phyloP scores from a whole-genome alignment of 176 grass and related monocot genomes.

The Musa schizocarpa region DNA sequence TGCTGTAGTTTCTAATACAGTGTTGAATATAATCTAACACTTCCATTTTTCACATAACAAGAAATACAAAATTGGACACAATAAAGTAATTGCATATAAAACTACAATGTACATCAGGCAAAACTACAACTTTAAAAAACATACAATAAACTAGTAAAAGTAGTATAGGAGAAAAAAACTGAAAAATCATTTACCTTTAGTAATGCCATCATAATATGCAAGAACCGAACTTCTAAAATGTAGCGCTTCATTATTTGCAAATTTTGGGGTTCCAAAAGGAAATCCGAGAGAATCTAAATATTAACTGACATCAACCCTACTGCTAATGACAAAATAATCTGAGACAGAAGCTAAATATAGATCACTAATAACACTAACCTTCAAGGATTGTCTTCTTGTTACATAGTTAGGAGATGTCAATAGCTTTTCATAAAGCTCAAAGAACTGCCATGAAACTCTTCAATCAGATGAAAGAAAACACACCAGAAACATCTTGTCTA shows the following conservation, averaged over 20 bases:
- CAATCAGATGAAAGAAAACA: neutral
- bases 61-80: no score
- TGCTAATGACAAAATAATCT: neutral
- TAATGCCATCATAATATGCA: slow-evolving; percentile 66
- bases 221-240: slow-evolving; percentile 77
- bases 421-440: slow-evolving; percentile 81
- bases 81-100: no score
- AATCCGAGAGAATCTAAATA: slow-evolving; percentile 90
- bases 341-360: slow-evolving; percentile 2
- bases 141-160: neutral
- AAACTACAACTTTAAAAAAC: neutral
- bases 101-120: no score
- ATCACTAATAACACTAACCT: slow-evolving; percentile 44
- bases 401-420: slow-evolving; percentile 89
- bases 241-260: slow-evolving; percentile 94
- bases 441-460: slow-evolving; percentile 61
- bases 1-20: no score
- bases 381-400: slow-evolving; percentile 91
- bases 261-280: slow-evolving; percentile 84
- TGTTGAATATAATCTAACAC: no score
- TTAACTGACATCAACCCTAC: neutral
- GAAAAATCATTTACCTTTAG: slow-evolving; percentile 59
- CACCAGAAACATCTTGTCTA: slow-evolving; percentile 6
- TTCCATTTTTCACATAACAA: no score
- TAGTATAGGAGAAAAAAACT: neutral